phyloP scores from a whole-genome alignment of 2,329 filamentous ascomycete species.

The Aotearoamyces nothofagi region DNA sequence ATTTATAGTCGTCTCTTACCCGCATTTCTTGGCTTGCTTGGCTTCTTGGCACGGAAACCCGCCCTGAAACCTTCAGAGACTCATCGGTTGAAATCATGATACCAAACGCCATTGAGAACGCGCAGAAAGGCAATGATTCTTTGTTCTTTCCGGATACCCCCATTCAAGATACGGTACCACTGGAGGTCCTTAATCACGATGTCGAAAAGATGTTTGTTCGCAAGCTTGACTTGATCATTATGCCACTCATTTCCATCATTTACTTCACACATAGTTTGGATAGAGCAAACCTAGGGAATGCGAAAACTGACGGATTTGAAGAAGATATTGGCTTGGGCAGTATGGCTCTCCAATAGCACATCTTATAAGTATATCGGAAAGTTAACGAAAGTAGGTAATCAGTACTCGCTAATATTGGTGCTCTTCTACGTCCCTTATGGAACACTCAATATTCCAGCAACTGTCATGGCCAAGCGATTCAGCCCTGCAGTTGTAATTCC shows the following conservation, averaged over 20 bases:
- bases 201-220: conserved; percentile 1
- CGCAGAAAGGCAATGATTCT: no score
- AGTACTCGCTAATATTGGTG: conserved; percentile 4
- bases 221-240: conserved; percentile 6
- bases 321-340: conserved; percentile 6
- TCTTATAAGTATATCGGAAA: no score
- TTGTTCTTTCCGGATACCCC: no score
- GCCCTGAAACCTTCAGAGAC: no score
- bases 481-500: conserved; percentile 4
- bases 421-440: conserved; percentile 5
- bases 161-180: no score
- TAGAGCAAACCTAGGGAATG: conserved; percentile 25
- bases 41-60: no score
- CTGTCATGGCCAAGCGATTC: conserved; percentile 7
- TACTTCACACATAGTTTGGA: conserved; percentile 35
- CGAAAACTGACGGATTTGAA: conserved; percentile 27
- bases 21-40: no score
- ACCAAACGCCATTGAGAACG: no score
- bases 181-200: no score
- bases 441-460: conserved; percentile 9
- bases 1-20: no score
- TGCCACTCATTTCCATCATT: conserved; percentile 5
- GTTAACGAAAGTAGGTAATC: conserved; percentile 1
- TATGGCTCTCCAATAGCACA: no score
- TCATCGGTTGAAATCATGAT: no score